These are phyloP conservation scores for Marasmius tenuissimus DNA, from an alignment of 1,284 basidiomycete species.

Conservation along the genomic window DNA sequence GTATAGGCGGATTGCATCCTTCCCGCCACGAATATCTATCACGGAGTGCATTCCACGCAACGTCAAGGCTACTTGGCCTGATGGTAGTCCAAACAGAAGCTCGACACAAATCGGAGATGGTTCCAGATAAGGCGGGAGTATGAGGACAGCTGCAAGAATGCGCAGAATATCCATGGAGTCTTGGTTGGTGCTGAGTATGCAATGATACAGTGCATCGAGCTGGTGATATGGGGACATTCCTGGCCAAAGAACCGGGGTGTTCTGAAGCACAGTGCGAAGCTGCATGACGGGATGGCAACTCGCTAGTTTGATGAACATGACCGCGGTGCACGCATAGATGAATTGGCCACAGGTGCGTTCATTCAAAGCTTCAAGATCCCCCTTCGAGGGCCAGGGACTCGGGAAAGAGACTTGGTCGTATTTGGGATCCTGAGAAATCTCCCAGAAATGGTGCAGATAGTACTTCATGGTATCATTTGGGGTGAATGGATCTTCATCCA, in stretches of 20 bases:
- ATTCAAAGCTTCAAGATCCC: background rate
- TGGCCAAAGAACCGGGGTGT: background rate
- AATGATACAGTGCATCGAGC: conserved; percentile 10
- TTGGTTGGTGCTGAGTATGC: conserved; percentile 1
- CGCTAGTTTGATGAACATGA: conserved; percentile 7
- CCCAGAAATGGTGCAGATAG: background rate
- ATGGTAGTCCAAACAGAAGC: background rate
- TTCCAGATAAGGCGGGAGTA: background rate
- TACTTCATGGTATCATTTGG: background rate
- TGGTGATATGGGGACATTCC: background rate
- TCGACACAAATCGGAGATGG: background rate
- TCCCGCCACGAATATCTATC: background rate
- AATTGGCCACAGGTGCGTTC: conserved; percentile 8
- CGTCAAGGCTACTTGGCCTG: background rate
- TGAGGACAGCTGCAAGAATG: conserved; percentile 1
- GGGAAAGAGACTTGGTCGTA: background rate
- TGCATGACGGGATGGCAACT: conserved; percentile 1
- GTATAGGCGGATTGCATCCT: background rate
- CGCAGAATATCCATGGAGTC: background rate
- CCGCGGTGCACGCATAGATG: conserved; percentile 11
- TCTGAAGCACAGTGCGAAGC: conserved; percentile 2
- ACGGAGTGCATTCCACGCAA: conserved; percentile 9
- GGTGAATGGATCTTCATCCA: background rate
- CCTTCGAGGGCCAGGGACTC: conserved; percentile 6
- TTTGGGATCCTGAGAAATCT: background rate